Base-by-base conservation (phyloP, 805 yeast genomes). In the Myxozyma geophila region DNA sequence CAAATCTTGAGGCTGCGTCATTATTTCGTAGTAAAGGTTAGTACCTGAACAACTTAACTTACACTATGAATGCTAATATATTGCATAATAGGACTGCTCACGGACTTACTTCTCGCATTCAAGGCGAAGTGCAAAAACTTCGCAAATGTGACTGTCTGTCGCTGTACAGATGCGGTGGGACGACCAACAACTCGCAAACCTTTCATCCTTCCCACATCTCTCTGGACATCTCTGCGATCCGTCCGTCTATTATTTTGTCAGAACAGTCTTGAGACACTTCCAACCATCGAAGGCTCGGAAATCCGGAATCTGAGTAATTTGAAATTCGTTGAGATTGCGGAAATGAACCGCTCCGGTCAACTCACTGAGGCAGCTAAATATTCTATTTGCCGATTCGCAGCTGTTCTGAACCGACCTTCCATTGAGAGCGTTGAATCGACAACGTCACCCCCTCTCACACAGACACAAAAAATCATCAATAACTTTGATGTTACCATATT, bases 161-260 rank as follows among this genome's bases (percentile, higher is more conserved):
- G 60, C 13, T 53, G 59, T 33, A 46, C 54, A 12, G 54, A 62
- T 44, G 62, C 57, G 15, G 43, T 28, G n/a, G 21, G 19, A 13
- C 51, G 49, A 15, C 52, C 55, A 21, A 44, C 54, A 4, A 37
- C 57, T 23, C 54, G 51, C 21, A 35, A 50, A 33, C 59, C 46
- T 15, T 62, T 62, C 37, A 21, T 35, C 6, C 48, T 62, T 17
- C 63, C 66, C 1, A 21, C 47, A 2, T 23, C 21, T 23, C 57
- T 62, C n/a, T 62, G 66, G 66, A 47, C 47, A 2, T n/a, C 58
- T 13, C 56, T 62, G 10, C 17, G 33, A n/a, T 37, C 57, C 12
- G 48, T 62, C 6, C 46, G 63, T 23, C 12, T 62, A 13, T 37
- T 50, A 15, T 54, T 62, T 28, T 58, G 66, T 50, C 35, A 54